Conservation (phyloP, 2,329 filamentous ascomycete species). For the Onygenales sp. region DNA sequence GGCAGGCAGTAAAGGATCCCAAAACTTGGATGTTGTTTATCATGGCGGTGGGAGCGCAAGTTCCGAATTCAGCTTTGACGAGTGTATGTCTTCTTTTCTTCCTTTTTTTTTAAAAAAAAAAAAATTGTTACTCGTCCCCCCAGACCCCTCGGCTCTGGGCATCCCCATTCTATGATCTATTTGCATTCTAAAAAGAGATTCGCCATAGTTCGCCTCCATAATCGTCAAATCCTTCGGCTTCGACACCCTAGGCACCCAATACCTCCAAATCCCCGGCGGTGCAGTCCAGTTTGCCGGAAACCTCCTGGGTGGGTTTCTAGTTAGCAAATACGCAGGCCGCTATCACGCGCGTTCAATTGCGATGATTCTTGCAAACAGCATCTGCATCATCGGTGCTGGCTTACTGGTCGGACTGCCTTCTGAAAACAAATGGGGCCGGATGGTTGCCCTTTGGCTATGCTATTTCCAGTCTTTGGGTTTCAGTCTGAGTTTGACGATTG, state of each 20-base stretch:
- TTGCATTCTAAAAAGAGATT: too few relatives aligned
- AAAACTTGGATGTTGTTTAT: conserved; percentile 53
- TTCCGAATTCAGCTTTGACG: conserved; percentile 49
- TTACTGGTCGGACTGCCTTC: conserved; percentile 44
- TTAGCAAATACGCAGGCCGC: conserved; percentile 35
- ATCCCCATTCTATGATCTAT: neutral
- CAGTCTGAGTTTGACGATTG: conserved; percentile 44
- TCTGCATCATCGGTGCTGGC: conserved; percentile 46
- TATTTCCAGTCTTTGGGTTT: conserved; percentile 47
- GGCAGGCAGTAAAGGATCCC: conserved; percentile 42
- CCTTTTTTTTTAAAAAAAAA: too few relatives aligned
- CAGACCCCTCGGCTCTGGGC: too few relatives aligned
- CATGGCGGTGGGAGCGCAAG: conserved; percentile 43
- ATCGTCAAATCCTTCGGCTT: conserved; percentile 41
- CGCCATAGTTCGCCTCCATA: conserved; percentile 34
- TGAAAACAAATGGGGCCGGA: conserved; percentile 46
- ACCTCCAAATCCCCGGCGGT: conserved; percentile 52
- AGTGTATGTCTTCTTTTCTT: conserved; percentile 18
- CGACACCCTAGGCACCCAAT: conserved; percentile 44
- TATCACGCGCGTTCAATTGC: conserved; percentile 45
- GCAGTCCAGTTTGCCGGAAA: conserved; percentile 48
- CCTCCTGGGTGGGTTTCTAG: conserved; percentile 42
- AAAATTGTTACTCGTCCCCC: neutral
- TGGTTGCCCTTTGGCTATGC: conserved; percentile 50
- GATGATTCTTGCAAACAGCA: conserved; percentile 47